A percentile compares a stretch with the other conserved stretches of the same genome.
Evolutionary conservation across 1,284 basidiomycete species (phyloP).

Genomic region (Pascua guehoae): DNA sequence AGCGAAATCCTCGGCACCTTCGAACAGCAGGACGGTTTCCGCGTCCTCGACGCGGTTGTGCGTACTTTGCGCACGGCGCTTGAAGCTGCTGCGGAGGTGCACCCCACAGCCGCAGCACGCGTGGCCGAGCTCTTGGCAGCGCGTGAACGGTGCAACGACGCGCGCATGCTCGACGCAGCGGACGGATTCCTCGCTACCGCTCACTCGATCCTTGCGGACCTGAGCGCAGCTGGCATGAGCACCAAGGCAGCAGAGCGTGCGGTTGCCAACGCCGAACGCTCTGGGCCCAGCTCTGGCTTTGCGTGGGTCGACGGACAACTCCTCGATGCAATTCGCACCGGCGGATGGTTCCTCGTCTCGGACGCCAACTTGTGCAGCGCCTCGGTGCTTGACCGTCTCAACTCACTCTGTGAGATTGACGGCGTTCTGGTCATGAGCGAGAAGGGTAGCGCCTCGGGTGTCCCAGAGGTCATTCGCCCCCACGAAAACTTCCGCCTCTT

Average conservation of each 20-base stretch:
- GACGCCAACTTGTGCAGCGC: slow-evolving; percentile 93
- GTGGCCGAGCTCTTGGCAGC: slow-evolving; percentile 16
- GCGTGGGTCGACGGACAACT: slow-evolving; percentile 98
- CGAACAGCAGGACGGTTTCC: slow-evolving; percentile 71
- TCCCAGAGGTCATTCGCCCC: slow-evolving; percentile 69
- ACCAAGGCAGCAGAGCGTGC: slow-evolving; percentile 18
- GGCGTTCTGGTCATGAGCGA: slow-evolving; percentile 83
- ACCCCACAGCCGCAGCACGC: slow-evolving; percentile 15
- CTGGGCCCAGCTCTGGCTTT: slow-evolving; percentile 59
- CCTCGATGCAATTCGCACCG: slow-evolving; percentile 76
- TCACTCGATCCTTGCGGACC: slow-evolving; percentile 14
- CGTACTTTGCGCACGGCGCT: slow-evolving; percentile 13
- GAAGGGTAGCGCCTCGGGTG: slow-evolving; percentile 70
- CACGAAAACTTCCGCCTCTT: slow-evolving; percentile 88
- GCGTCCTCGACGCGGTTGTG: slow-evolving; percentile 19
- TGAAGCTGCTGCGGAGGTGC: slow-evolving; percentile 20
- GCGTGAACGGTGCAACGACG: slow-evolving; percentile 18
- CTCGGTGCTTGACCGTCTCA: slow-evolving; percentile 93
- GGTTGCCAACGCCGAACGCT: slow-evolving; percentile 22
- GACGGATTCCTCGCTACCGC: slow-evolving; percentile 12
- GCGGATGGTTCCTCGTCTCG: slow-evolving; percentile 88
- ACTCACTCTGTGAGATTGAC: slow-evolving; percentile 87
- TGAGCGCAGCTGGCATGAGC: slow-evolving; percentile 27
- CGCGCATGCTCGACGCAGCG: slow-evolving; percentile 13
- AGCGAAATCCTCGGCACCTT: slow-evolving; percentile 93